phyloP scores from a whole-genome alignment of 495 filamentous ascomycete species.

The Neurospora terricola region DNA sequence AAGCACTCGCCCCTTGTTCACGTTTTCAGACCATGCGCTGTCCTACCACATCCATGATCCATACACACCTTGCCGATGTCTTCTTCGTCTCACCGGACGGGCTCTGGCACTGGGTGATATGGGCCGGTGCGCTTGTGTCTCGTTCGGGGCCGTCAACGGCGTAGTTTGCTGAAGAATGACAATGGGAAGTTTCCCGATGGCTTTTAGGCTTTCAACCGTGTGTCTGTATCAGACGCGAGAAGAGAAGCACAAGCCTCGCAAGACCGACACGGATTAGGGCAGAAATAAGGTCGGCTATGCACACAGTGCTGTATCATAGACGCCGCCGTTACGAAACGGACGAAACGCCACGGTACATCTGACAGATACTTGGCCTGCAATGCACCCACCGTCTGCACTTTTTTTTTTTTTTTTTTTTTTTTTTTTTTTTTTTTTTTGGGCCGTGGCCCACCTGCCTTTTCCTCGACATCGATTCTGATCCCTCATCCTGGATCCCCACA shows the following conservation, averaged over 20 bases:
- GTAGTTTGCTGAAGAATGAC: not conserved
- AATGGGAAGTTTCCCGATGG: not conserved
- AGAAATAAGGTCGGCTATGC: not conserved
- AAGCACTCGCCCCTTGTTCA: slow-evolving; percentile 29
- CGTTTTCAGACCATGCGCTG: slow-evolving; percentile 33
- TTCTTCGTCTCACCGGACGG: slow-evolving; percentile 17
- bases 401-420: not conserved
- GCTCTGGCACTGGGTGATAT: not conserved
- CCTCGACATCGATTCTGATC: not conserved
- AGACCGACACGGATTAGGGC: not conserved
- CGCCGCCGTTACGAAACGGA: not conserved
- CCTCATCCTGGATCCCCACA: not conserved
- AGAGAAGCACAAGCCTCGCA: not conserved
- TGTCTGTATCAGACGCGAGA: not conserved
- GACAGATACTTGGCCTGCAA: not conserved
- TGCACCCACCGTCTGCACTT: not conserved
- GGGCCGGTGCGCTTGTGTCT: not conserved
- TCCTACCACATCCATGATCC: slow-evolving; percentile 32
- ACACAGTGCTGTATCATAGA: not conserved
- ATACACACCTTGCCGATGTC: slow-evolving; percentile 28
- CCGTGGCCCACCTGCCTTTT: not conserved
- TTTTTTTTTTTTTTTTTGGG: not conserved
- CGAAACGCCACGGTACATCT: not conserved
- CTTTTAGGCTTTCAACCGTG: not conserved
- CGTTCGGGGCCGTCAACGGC: not conserved